Evolutionary conservation across 805 yeast species (phyloP).

Genomic region (Schwanniomyces pseudopolymorphus): DNA sequence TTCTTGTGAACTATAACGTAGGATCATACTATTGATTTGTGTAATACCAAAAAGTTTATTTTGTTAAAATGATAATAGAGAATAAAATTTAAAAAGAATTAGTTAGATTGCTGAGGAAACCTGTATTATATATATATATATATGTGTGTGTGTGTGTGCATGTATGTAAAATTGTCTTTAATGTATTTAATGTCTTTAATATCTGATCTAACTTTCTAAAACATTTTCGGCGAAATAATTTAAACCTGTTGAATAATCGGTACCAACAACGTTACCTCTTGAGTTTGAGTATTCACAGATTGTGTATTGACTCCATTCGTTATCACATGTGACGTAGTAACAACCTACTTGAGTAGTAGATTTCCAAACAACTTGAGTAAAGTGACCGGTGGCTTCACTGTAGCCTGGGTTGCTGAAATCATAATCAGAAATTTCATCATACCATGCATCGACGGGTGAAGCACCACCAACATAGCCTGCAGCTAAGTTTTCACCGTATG

Average conservation of each 20-base stretch:
- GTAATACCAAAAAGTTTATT: too few species aligned
- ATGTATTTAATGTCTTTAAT: too few species aligned
- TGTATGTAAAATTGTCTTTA: background rate
- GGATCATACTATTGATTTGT: too few species aligned
- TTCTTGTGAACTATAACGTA: too few species aligned
- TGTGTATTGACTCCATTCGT: slow-evolving; percentile 56
- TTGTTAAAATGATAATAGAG: background rate
- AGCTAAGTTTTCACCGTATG: slow-evolving; percentile 78
- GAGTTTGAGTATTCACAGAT: slow-evolving; percentile 65
- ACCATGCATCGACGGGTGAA: slow-evolving; percentile 72
- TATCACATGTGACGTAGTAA: slow-evolving; percentile 50
- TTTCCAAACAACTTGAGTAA: slow-evolving; percentile 77
- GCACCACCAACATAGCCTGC: slow-evolving; percentile 59
- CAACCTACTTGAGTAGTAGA: slow-evolving; percentile 63
- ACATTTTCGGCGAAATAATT: slow-evolving; percentile 46
- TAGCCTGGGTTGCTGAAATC: slow-evolving; percentile 52
- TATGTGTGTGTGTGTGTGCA: background rate
- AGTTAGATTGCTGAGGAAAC: too few species aligned
- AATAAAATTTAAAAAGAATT: too few species aligned
- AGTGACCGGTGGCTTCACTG: slow-evolving; percentile 65
- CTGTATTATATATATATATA: background rate
- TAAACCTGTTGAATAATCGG: slow-evolving; percentile 28
- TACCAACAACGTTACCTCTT: slow-evolving; percentile 52
- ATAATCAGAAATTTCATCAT: slow-evolving; percentile 59
- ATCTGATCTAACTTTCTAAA: slow-evolving; percentile 8